Evolutionary conservation across 1,284 basidiomycete genomes (phyloP).

Genomic region (Abortiporus biennis): DNA sequence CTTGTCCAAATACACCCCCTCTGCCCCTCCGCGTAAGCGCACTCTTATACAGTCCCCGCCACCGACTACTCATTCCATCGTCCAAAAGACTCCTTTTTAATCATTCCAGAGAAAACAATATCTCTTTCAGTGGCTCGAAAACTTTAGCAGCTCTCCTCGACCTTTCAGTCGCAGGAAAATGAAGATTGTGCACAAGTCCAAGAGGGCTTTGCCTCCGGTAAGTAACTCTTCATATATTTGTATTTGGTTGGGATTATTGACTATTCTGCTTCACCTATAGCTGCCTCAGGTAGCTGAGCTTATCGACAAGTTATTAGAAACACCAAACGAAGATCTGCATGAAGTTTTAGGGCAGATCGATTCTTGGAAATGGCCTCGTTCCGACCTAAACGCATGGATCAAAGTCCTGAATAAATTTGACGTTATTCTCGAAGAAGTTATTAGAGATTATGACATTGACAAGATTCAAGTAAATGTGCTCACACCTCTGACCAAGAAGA

Average conservation of each 20-base stretch:
- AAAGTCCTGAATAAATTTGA: slow-evolving; percentile 96
- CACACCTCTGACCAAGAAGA: slow-evolving; percentile 69
- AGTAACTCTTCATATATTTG: slow-evolving; percentile 20
- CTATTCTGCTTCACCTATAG: slow-evolving; percentile 33
- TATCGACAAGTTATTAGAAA: slow-evolving; percentile 60
- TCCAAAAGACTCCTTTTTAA: no score
- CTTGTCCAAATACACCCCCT: no score
- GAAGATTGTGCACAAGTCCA: slow-evolving; percentile 78
- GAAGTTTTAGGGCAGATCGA: slow-evolving; percentile 61
- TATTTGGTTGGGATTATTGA: slow-evolving; percentile 7
- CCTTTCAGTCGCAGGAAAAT: slow-evolving; percentile 52
- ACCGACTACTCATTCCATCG: no score
- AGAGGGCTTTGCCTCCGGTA: slow-evolving; percentile 69
- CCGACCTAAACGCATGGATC: slow-evolving; percentile 96
- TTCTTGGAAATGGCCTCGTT: slow-evolving; percentile 92
- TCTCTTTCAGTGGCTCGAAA: no score
- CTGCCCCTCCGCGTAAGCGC: slow-evolving; percentile 9
- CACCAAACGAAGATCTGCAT: slow-evolving; percentile 60
- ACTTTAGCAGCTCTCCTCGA: slow-evolving; percentile 28
- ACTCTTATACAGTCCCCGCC: no score
- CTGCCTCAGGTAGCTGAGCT: slow-evolving; percentile 73
- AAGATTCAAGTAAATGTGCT: slow-evolving; percentile 82
- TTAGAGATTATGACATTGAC: slow-evolving; percentile 80
- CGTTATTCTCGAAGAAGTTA: slow-evolving; percentile 75
- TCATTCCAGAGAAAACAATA: no score